Percentiles rank a stretch among this genome's conserved stretches.
Evolutionary conservation across 495 filamentous ascomycete species (phyloP).

Genomic region (Neurospora tetrasperma): DNA sequence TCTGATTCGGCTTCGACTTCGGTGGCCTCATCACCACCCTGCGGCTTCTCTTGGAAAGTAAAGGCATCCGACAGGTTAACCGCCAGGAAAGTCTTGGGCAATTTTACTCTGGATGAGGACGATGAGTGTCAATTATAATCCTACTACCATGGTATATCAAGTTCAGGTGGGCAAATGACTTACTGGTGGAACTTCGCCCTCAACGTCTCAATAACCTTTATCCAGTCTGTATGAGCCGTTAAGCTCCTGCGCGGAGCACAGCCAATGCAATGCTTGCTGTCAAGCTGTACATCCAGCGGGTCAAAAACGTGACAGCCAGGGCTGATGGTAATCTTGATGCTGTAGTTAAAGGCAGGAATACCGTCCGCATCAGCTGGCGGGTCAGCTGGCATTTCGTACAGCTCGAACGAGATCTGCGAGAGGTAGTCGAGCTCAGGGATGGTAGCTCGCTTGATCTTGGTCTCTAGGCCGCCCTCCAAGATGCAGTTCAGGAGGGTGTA

Average conservation of each 20-base stretch:
- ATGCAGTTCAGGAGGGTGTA: constrained; percentile 98
- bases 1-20: background rate
- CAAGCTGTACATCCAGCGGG: constrained; percentile 88
- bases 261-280: constrained; percentile 89
- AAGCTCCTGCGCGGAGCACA: constrained; percentile 80
- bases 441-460: constrained; percentile 76
- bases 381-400: constrained; percentile 86
- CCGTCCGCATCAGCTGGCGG: constrained; percentile 33
- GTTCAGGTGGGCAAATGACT: constrained; percentile 18
- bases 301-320: constrained; percentile 95
- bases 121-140: background rate
- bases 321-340: constrained; percentile 88
- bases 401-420: constrained; percentile 93
- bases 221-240: constrained; percentile 92
- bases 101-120: constrained; percentile 56
- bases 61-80: constrained; percentile 74
- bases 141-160: background rate
- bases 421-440: constrained; percentile 97
- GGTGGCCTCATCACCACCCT: constrained; percentile 19
- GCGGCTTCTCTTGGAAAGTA: constrained; percentile 42
- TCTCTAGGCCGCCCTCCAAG: constrained; percentile 87
- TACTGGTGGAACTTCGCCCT: constrained; percentile 91
- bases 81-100: constrained; percentile 87
- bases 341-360: constrained; percentile 65
- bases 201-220: constrained; percentile 84